Conservation (phyloP, 331 rosid genomes). For the Rhamnella rubrinervis region DNA sequence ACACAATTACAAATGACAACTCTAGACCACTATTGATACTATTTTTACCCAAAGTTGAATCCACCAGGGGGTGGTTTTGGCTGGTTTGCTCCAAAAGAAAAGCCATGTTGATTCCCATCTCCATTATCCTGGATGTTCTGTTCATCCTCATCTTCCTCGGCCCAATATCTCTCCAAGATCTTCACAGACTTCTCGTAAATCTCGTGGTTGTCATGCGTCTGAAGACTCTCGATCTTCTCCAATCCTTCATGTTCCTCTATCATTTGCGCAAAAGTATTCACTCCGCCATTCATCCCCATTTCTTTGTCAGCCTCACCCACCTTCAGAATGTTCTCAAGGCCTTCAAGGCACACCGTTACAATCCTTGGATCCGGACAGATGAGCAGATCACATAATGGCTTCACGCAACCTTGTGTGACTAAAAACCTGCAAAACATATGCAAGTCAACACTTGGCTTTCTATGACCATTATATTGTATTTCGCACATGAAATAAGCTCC, state of each 20-base stretch:
- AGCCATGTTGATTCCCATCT: constrained; percentile 40
- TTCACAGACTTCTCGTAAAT: constrained; percentile 72
- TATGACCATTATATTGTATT: constrained; percentile 1
- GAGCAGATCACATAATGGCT: constrained; percentile 60
- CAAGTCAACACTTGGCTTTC: constrained; percentile 5
- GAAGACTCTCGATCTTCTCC: constrained; percentile 59
- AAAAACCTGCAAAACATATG: constrained; percentile 37
- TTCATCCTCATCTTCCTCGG: constrained; percentile 60
- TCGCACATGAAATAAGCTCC: neutral
- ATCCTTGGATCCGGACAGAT: constrained; percentile 60
- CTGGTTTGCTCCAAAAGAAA: constrained; percentile 50
- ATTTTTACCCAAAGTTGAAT: constrained; percentile 45
- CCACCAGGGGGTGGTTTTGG: constrained; percentile 57
- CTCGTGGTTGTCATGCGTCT: constrained; percentile 63
- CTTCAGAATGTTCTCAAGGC: constrained; percentile 61
- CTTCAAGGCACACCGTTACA: constrained; percentile 65
- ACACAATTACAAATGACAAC: constrained; percentile 20
- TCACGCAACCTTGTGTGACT: constrained; percentile 57
- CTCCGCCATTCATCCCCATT: constrained; percentile 49
- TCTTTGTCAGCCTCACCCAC: constrained; percentile 74
- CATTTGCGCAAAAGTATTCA: constrained; percentile 47
- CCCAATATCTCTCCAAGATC: constrained; percentile 73
- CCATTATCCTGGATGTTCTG: constrained; percentile 41
- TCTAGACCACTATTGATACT: constrained; percentile 3
- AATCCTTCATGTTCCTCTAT: constrained; percentile 57